Base-by-base conservation (phyloP, 768 basidiomycete species). In the Cantharellus anzutake region DNA sequence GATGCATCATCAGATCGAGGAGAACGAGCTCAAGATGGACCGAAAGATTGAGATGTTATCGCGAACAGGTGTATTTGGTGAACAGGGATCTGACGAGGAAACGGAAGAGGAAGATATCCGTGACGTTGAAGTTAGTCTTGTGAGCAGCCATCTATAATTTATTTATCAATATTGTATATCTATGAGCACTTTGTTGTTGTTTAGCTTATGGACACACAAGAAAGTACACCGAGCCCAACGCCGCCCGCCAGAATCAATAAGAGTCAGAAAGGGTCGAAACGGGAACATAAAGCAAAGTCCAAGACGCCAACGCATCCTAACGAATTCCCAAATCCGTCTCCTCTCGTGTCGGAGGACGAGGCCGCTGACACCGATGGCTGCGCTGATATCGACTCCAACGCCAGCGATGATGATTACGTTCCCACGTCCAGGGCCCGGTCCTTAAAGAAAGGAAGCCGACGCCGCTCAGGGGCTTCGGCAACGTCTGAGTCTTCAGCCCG, bases 1-100 rank as follows among this genome's bases (percentile, higher is more conserved):
- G 42, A 34, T 29, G 20, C 20, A 29, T 29, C 20, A 29, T 16
- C 65, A 96, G 89, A 75, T 87, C 57, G 81, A 85, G 65, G 80
- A 80, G 63, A 83, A 86, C 62, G 90, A 94, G 64, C 72, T 79
- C 66, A 92, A 90, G 68, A 91, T 84, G 61, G 90, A 96, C 65
- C 85, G 84, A 3, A 96, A 97, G 73, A 89, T 97, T 59, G 93
- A 97, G 67, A 85, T 97, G 80, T 70, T 96, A 59, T 86, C 91
- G 59, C 80, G 83, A 60, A 80, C 86, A 57, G 86, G 81, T 3
- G 69, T 82, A 62, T 77, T 84, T 20, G 58, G 60, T 42, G 59
- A 51, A 5, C 41, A 38, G 29, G 60, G 60, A 38, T 59, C 41
- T 29, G 3, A 57, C n/a, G 37, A 14, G 44, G 39, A 40, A 38